Conservation (phyloP, 768 basidiomycete species). For the Rhodotorula graminis region DNA sequence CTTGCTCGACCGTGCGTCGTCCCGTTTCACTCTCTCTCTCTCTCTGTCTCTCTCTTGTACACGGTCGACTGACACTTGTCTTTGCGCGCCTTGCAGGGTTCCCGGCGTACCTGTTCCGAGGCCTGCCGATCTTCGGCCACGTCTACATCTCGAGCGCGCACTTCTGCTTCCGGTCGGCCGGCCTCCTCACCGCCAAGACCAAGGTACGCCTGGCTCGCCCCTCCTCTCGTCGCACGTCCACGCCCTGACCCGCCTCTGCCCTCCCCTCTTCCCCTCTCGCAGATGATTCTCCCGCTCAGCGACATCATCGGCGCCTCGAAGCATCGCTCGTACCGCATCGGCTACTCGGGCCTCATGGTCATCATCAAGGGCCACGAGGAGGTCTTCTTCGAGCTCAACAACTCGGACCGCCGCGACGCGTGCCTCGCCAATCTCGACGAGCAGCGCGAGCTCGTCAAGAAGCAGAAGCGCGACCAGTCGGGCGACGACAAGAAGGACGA, state of each 20-base stretch:
- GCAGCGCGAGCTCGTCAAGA: conserved; percentile 70
- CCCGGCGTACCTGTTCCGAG: conserved; percentile 79
- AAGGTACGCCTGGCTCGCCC: conserved; percentile 59
- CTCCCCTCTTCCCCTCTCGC: background rate
- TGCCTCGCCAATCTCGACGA: conserved; percentile 70
- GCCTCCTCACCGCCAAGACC: conserved; percentile 67
- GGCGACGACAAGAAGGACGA: conserved; percentile 47
- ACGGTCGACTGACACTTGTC: background rate
- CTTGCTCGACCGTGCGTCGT: conserved; percentile 81
- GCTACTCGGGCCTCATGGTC: conserved; percentile 79
- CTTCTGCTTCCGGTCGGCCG: conserved; percentile 93
- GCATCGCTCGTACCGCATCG: conserved; percentile 80
- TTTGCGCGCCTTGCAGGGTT: conserved; percentile 60
- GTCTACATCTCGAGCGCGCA: conserved; percentile 86
- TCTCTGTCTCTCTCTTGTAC: background rate
- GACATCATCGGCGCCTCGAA: conserved; percentile 81
- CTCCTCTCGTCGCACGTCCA: too few species aligned
- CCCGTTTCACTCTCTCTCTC: background rate
- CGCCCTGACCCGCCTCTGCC: too few species aligned
- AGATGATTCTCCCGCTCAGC: conserved; percentile 93
- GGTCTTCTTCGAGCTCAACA: conserved; percentile 88
- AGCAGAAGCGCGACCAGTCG: conserved; percentile 47
- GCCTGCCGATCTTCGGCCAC: conserved; percentile 81
- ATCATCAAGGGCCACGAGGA: conserved; percentile 96
- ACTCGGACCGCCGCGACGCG: conserved; percentile 70